Evolutionary conservation across 2,329 filamentous ascomycete species (phyloP), one percentile per base, ranked within the genome.

Genomic region (Stagonosporopsis vannaccii): DNA sequence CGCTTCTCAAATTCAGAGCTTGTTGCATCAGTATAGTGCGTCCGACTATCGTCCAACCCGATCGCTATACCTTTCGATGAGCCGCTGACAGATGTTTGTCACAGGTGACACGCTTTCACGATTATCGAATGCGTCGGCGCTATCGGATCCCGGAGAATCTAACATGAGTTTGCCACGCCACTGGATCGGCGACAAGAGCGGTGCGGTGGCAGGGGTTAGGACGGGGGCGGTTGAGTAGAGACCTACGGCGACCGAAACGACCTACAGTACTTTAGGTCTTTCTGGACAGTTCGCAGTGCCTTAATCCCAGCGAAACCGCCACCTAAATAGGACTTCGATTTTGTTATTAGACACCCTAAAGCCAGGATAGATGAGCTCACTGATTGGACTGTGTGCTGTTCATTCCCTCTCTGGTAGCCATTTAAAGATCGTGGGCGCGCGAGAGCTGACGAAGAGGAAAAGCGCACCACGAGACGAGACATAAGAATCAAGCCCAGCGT

Each of bases 11-110:
- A 2, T 1, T 39, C 3, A 4, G 51, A 8, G 2, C 0, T 9
- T 48, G 8, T 20, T 54, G 39, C 13, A 15, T 6, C 30, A 30
- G 3, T 54, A 54, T 20, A 54, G 51, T 54, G 44, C 3, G 51
- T 53, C 6, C n/a, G n/a, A n/a, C 4, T n/a, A 37, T 19, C 19
- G n/a, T 20, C 6, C 8, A 13, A 22, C 25, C 9, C 25, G 9
- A 5, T 26, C 25, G 5, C 9, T 26, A 12, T 12, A 5, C 6
- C 28, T 30, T 30, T 30, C 9, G 32, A 23, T n/a, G 15, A 15
- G 15, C 2, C 17, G 9, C 15, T 41, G 7, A 35, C 17, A 4
- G 3, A 20, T 8, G 6, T n/a, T 1, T 4, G 8, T 13, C 2
- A 4, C 32, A 54, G 51, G 49, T n/a, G n/a, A 54, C 2, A 39